phyloP scores from a whole-genome alignment of 208 protist species.

The Leishmania major region DNA sequence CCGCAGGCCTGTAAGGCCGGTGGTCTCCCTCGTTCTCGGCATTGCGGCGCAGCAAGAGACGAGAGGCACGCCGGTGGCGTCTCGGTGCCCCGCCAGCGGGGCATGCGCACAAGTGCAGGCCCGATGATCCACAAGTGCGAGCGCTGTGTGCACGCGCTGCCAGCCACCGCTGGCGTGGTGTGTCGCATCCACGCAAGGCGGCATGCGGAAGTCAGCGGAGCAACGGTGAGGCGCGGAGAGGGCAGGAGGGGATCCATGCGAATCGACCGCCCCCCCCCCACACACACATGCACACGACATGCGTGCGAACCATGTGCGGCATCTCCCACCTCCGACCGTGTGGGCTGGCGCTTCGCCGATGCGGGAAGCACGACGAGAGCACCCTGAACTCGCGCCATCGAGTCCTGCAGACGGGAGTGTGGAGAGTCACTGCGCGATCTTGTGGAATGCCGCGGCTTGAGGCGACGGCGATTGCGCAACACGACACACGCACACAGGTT shows the following conservation, averaged over 20 bases:
- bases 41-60: neutral
- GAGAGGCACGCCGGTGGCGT: neutral
- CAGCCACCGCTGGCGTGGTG: neutral
- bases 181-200: neutral
- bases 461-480: too few relatives aligned
- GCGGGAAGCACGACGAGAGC: neutral
- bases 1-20: neutral
- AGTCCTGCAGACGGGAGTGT: neutral
- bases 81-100: too few relatives aligned
- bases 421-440: neutral
- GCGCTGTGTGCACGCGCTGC: neutral
- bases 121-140: neutral
- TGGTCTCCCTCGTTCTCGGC: neutral
- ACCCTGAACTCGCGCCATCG: neutral
- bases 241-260: too few relatives aligned
- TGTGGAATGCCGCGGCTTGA: neutral
- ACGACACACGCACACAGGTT: neutral
- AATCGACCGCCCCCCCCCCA: too few relatives aligned
- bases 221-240: too few relatives aligned
- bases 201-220: neutral
- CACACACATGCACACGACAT: too few relatives aligned
- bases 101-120: neutral
- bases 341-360: too few relatives aligned
- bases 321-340: too few relatives aligned
- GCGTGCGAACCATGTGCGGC: too few relatives aligned